phyloP scores from a whole-genome alignment of 2,329 filamentous ascomycete species.

The Ascochyta clinopodiicola region DNA sequence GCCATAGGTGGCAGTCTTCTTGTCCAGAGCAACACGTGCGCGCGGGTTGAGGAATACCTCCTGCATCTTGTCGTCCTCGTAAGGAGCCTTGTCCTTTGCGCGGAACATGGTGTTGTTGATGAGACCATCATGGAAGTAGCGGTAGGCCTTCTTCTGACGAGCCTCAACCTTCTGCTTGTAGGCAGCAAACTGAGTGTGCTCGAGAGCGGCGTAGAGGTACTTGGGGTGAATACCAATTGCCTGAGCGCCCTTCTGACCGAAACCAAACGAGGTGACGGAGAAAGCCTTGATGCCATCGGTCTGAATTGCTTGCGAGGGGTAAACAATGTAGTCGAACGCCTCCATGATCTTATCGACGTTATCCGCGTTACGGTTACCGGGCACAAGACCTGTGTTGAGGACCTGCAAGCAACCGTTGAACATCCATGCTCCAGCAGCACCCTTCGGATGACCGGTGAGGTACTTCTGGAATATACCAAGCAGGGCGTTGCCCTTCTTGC shows the following conservation, averaged over 20 bases:
- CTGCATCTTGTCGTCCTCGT: conserved; percentile 84
- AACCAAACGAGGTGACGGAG: conserved; percentile 98
- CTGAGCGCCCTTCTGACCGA: conserved; percentile 98
- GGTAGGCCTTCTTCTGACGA: conserved; percentile 97
- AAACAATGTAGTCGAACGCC: conserved; percentile 97
- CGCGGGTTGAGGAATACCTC: conserved; percentile 93
- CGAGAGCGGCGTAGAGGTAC: conserved; percentile 94
- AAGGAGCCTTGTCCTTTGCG: conserved; percentile 90
- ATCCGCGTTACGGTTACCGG: conserved; percentile 97
- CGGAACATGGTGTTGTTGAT: conserved; percentile 99
- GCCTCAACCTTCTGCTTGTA: conserved; percentile 91
- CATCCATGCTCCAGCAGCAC: conserved; percentile 99
- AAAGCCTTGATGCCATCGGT: conserved; percentile 99
- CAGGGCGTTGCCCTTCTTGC: conserved; percentile 94
- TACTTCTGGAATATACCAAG: conserved; percentile 99
- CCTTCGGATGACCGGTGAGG: conserved; percentile 97
- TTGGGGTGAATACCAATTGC: conserved; percentile 96
- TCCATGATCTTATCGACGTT: conserved; percentile 97
- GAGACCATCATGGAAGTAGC: conserved; percentile 97
- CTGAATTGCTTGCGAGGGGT: conserved; percentile 92
- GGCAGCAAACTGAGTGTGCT: conserved; percentile 78
- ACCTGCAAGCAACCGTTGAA: conserved; percentile 98
- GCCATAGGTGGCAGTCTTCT: conserved; percentile 80
- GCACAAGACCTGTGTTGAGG: conserved; percentile 90
- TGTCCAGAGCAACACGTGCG: conserved; percentile 82